These are phyloP conservation scores for Chionographis japonica DNA, from an alignment of 106 monocot genomes.

Conservation along the genomic window DNA sequence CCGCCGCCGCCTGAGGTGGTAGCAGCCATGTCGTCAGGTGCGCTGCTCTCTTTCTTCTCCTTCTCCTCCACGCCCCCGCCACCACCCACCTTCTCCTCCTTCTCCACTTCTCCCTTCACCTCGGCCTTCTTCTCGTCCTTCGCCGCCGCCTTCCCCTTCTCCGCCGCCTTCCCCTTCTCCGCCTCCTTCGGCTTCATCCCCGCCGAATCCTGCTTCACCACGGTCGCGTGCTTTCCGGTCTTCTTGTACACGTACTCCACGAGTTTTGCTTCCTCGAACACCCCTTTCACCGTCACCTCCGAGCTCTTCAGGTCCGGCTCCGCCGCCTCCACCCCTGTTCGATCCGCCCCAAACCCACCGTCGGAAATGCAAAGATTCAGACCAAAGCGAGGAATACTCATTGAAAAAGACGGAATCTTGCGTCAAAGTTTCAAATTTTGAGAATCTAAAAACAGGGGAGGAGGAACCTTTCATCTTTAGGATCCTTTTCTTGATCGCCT, in stretches of 20 bases:
- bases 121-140: background rate
- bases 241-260: slow-evolving; percentile 74
- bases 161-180: background rate
- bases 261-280: slow-evolving; percentile 53
- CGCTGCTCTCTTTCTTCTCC: slow-evolving; percentile 7
- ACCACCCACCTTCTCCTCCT: slow-evolving; percentile 10
- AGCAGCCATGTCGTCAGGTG: background rate
- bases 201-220: slow-evolving; percentile 57
- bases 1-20: slow-evolving; percentile 1
- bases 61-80: slow-evolving; percentile 19
- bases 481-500: slow-evolving; percentile 87
- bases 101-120: slow-evolving; percentile 15
- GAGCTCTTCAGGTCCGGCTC: slow-evolving; percentile 67
- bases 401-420: background rate
- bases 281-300: slow-evolving; percentile 67
- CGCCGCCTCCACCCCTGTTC: slow-evolving; percentile 62
- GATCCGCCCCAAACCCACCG: background rate
- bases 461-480: slow-evolving; percentile 77
- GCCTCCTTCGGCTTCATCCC: slow-evolving; percentile 27
- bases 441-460: background rate
- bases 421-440: background rate
- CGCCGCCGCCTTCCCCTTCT: background rate
- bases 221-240: slow-evolving; percentile 68
- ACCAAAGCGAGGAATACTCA: background rate
- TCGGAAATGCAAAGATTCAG: background rate